Evolutionary conservation across 257 asterid species (phyloP).

Genomic region (Penstemon newberryi): DNA sequence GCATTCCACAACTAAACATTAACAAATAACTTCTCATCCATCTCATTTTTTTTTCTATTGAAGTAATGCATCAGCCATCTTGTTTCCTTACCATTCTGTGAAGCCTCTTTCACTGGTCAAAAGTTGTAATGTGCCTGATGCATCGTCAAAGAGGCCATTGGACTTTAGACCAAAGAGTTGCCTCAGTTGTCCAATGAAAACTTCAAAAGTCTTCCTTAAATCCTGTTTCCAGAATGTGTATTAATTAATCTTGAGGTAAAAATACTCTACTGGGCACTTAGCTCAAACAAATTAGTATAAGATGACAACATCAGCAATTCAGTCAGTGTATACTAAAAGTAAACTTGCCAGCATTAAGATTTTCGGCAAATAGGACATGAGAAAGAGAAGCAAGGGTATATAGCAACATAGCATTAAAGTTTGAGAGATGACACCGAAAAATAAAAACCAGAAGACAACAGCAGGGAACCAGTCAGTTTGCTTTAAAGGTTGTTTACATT

Average conservation of each 20-base stretch:
- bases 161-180: constrained; percentile 94
- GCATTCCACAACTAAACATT: constrained; percentile 10
- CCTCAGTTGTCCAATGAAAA: constrained; percentile 82
- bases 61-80: constrained; percentile 14
- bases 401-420: not conserved
- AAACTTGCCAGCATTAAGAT: constrained; percentile 18
- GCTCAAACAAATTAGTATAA: not conserved
- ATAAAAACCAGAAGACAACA: constrained; percentile 16
- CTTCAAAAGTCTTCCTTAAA: constrained; percentile 60
- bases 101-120: constrained; percentile 87
- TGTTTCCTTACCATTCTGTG: constrained; percentile 72
- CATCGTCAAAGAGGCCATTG: constrained; percentile 50
- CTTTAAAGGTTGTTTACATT: too few species aligned
- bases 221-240: constrained; percentile 59
- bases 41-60: not conserved
- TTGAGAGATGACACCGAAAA: not conserved
- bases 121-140: constrained; percentile 49
- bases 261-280: constrained; percentile 5
- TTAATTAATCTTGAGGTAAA: constrained; percentile 26
- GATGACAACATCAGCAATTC: constrained; percentile 11
- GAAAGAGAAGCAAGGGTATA: not conserved
- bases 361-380: not conserved
- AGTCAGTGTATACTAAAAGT: not conserved
- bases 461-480: not conserved
- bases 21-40: constrained; percentile 10